Percentiles rank a stretch among this genome's conserved stretches.
Evolutionary conservation across 2,329 filamentous ascomycete genomes (phyloP).

Genomic region (Zymoseptoria tritici): DNA sequence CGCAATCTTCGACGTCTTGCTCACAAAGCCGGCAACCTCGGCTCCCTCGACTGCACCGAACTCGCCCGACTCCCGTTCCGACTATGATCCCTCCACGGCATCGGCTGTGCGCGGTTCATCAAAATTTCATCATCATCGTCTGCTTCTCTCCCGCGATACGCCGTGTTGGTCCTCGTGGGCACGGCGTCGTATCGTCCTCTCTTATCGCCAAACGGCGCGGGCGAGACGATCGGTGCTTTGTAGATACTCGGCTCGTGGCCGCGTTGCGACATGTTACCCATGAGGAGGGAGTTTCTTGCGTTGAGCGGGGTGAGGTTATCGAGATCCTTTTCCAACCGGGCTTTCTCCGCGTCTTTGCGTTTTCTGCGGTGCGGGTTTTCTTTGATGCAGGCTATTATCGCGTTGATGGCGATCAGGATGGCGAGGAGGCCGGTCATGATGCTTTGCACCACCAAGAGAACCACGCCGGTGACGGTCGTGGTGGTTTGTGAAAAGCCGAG

Average conservation of each 20-base stretch:
- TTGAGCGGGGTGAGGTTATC: constrained; percentile 82
- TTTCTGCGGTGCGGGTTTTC: constrained; percentile 85
- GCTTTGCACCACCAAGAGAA: constrained; percentile 85
- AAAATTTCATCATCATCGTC: constrained; percentile 22
- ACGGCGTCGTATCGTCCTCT: constrained; percentile 30
- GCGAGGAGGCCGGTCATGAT: constrained; percentile 74
- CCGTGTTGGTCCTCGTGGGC: not conserved
- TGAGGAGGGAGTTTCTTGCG: constrained; percentile 76
- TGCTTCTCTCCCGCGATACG: not conserved
- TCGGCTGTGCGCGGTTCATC: constrained; percentile 26
- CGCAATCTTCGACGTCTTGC: no score
- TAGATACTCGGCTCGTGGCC: constrained; percentile 29
- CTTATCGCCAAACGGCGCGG: constrained; percentile 21
- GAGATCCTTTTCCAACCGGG: constrained; percentile 56
- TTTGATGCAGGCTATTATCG: constrained; percentile 71
- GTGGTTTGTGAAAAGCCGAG: constrained; percentile 84
- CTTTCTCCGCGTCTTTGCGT: constrained; percentile 82
- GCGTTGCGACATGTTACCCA: constrained; percentile 47
- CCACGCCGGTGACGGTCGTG: constrained; percentile 88
- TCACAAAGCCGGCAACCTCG: constrained; percentile 22
- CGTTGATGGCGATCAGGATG: constrained; percentile 83
- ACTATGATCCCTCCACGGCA: constrained; percentile 20
- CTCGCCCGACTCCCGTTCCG: constrained; percentile 6
- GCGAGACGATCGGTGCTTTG: constrained; percentile 27
- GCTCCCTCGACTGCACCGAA: constrained; percentile 14